Conservation (phyloP, 139 green algal species). For the Nannochloris sp. region DNA sequence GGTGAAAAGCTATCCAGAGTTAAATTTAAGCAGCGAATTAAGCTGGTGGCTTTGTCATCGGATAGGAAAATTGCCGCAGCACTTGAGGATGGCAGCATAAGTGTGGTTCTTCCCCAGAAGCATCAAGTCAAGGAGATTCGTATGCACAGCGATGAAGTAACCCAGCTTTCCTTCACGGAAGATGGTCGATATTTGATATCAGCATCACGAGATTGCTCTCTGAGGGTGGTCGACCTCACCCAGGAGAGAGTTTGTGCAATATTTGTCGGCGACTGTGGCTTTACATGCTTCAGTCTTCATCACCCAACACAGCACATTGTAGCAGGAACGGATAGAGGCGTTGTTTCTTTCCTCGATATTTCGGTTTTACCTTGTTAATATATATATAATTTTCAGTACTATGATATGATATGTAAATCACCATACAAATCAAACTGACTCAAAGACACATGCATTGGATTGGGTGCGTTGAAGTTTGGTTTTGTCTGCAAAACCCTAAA, state of each 20-base stretch:
- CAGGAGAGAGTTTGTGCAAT: slow-evolving; percentile 29
- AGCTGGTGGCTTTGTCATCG: not conserved
- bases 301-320: slow-evolving; percentile 33
- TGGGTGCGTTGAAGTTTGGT: slow-evolving; percentile 23
- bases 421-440: slow-evolving; percentile 78
- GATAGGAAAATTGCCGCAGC: slow-evolving; percentile 18
- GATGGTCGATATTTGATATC: slow-evolving; percentile 29
- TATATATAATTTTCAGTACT: not conserved
- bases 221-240: slow-evolving; percentile 30
- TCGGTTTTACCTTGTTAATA: not conserved
- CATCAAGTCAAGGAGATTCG: too few species aligned
- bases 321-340: slow-evolving; percentile 42
- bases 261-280: slow-evolving; percentile 44
- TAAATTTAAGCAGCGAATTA: slow-evolving; percentile 1
- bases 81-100: slow-evolving; percentile 18
- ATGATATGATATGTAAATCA: slow-evolving; percentile 24
- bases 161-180: slow-evolving; percentile 25
- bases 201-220: slow-evolving; percentile 38
- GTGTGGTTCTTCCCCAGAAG: slow-evolving; percentile 7
- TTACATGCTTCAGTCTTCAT: slow-evolving; percentile 36
- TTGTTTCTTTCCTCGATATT: slow-evolving; percentile 56
- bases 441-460: slow-evolving; percentile 45
- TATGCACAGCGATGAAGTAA: slow-evolving; percentile 12
- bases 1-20: slow-evolving; percentile 3
- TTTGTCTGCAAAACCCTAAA: slow-evolving; percentile 64